Percentiles rank a stretch among this genome's conserved stretches.
phyloP scores from a whole-genome alignment of 495 filamentous ascomycete species.

The Paragyromitra xinjiangensis region DNA sequence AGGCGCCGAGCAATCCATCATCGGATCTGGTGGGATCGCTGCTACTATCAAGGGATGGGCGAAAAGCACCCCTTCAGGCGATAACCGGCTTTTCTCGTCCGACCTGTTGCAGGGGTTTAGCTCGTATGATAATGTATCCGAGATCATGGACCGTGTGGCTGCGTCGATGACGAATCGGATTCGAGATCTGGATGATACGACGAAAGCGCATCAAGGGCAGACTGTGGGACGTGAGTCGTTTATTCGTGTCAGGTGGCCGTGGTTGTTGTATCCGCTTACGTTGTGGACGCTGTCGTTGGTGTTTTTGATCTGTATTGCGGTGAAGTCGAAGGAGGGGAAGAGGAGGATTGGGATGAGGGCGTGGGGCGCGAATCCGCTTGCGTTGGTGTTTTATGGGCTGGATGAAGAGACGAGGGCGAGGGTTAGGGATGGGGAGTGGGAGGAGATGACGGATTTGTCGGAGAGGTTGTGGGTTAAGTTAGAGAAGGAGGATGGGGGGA shows the following conservation, averaged over 20 bases:
- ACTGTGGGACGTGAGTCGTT: slow-evolving; percentile 1
- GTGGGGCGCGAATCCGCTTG: slow-evolving; percentile 44
- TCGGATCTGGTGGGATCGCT: slow-evolving; percentile 16
- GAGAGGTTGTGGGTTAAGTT: slow-evolving; percentile 49
- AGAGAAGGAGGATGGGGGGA: slow-evolving; percentile 17
- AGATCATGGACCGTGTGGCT: slow-evolving; percentile 36
- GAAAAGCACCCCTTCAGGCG: neutral
- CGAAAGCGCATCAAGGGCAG: slow-evolving; percentile 1
- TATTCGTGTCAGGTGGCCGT: slow-evolving; percentile 44
- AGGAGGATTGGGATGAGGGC: slow-evolving; percentile 33
- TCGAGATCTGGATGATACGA: slow-evolving; percentile 18
- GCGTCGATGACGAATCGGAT: slow-evolving; percentile 36
- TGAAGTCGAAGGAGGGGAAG: slow-evolving; percentile 20
- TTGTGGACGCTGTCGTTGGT: slow-evolving; percentile 42
- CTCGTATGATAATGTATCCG: slow-evolving; percentile 10
- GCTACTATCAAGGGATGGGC: slow-evolving; percentile 33
- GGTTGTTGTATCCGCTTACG: slow-evolving; percentile 47
- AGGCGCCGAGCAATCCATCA: slow-evolving; percentile 30
- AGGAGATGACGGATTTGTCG: slow-evolving; percentile 46
- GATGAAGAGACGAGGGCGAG: slow-evolving; percentile 34
- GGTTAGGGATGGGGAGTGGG: slow-evolving; percentile 41
- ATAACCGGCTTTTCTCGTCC: slow-evolving; percentile 33
- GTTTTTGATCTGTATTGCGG: slow-evolving; percentile 34
- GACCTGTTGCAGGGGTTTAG: slow-evolving; percentile 47
- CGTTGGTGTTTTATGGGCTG: slow-evolving; percentile 49